A percentile compares a stretch with the other conserved stretches of the same genome.
Conservation (phyloP, 1,284 basidiomycete species). For the Pisolithus thermaeus region DNA sequence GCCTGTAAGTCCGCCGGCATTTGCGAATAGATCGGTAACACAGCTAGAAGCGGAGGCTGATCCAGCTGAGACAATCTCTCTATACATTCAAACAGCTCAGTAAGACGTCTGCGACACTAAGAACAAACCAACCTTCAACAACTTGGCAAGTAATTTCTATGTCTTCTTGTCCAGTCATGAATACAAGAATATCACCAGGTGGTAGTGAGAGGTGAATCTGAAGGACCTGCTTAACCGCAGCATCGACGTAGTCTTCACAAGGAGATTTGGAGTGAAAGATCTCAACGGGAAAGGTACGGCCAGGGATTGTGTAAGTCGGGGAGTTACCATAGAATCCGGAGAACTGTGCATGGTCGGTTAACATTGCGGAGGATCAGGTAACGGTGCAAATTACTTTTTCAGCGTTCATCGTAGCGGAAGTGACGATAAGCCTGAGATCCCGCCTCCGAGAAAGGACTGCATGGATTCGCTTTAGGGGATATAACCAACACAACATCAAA, state of each 20-base stretch:
- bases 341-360: conserved; percentile 52
- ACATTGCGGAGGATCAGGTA: not conserved
- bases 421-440: conserved; percentile 95
- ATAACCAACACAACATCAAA: not conserved
- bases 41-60: conserved; percentile 79
- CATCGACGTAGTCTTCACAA: conserved; percentile 98
- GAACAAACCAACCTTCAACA: conserved; percentile 58
- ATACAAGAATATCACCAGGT: conserved; percentile 95
- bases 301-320: conserved; percentile 94
- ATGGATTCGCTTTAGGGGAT: conserved; percentile 8
- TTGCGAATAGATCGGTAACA: conserved; percentile 97
- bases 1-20: conserved; percentile 99
- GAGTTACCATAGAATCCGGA: conserved; percentile 93
- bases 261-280: conserved; percentile 94
- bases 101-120: not conserved
- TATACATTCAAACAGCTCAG: conserved; percentile 26
- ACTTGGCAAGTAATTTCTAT: conserved; percentile 95
- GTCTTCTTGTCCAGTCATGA: conserved; percentile 99
- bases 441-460: conserved; percentile 84
- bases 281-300: conserved; percentile 98
- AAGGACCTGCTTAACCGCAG: conserved; percentile 94
- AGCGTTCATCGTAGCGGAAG: conserved; percentile 98
- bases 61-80: conserved; percentile 90
- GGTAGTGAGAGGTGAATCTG: conserved; percentile 94
- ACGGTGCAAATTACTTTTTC: conserved; percentile 63